These are phyloP conservation scores for Pseudocercospora ulei DNA, from an alignment of 2,329 filamentous ascomycete genomes.

Conservation along the genomic window DNA sequence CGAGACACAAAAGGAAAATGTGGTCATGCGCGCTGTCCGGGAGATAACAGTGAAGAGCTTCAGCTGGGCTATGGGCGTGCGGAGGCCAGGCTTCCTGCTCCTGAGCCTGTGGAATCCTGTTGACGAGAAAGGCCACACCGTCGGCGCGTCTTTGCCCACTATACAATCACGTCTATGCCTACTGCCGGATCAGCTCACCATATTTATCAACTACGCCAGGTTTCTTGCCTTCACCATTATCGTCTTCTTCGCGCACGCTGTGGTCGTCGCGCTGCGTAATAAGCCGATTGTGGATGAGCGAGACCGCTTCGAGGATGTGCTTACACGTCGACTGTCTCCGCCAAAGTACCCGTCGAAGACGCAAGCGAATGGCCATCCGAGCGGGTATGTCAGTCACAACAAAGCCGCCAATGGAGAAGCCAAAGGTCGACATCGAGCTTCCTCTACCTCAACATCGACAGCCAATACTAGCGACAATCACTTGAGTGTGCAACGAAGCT, in stretches of 20 bases:
- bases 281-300: constrained; percentile 11
- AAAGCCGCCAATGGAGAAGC: constrained; percentile 17
- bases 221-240: constrained; percentile 49
- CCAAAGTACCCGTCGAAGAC: constrained; percentile 8
- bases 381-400: constrained; percentile 24
- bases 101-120: constrained; percentile 89
- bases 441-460: constrained; percentile 32
- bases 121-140: constrained; percentile 41
- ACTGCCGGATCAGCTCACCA: constrained; percentile 74
- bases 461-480: constrained; percentile 17
- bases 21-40: constrained; percentile 39
- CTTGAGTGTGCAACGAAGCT: constrained; percentile 29
- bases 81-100: constrained; percentile 75
- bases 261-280: constrained; percentile 31
- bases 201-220: constrained; percentile 67
- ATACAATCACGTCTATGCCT: constrained; percentile 85
- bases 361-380: constrained; percentile 21
- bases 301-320: constrained; percentile 12
- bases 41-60: constrained; percentile 95
- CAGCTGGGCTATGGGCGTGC: constrained; percentile 92
- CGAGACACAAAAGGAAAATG: constrained; percentile 43
- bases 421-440: constrained; percentile 30
- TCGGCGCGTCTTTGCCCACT: constrained; percentile 43
- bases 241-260: constrained; percentile 41
- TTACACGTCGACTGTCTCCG: constrained; percentile 2